Conservation (phyloP, 2,329 filamentous ascomycete genomes). For the Penicillium oxalicum region DNA sequence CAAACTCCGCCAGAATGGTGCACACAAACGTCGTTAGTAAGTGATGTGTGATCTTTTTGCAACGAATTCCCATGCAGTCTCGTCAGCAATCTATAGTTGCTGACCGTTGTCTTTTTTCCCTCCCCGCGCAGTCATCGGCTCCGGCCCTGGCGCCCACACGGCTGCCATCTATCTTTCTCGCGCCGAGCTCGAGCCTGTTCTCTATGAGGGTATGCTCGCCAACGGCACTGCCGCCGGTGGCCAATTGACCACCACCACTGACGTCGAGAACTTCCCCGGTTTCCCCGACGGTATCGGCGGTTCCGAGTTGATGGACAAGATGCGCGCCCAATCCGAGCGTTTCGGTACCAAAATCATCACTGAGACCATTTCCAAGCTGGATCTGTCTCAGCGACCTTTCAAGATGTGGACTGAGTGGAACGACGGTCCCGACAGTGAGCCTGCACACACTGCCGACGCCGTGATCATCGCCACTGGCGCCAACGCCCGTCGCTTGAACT, state of each 20-base stretch:
- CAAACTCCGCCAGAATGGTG: constrained; percentile 56
- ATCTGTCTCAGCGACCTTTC: constrained; percentile 79
- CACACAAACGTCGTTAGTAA: constrained; percentile 87
- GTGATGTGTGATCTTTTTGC: constrained; percentile 34
- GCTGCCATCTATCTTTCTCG: constrained; percentile 93
- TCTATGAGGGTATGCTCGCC: constrained; percentile 97
- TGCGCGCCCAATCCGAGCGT: constrained; percentile 82
- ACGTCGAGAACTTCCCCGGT: constrained; percentile 96
- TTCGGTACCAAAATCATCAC: constrained; percentile 92
- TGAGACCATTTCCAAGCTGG: constrained; percentile 85
- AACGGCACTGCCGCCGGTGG: constrained; percentile 94
- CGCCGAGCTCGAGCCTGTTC: constrained; percentile 86
- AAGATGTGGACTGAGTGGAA: constrained; percentile 88
- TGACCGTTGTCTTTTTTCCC: constrained; percentile 8
- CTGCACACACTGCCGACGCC: constrained; percentile 77
- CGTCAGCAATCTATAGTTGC: constrained; percentile 7
- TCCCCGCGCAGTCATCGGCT: constrained; percentile 63
- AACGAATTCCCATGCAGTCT: constrained; percentile 5
- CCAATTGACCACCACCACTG: constrained; percentile 95
- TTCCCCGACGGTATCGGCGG: constrained; percentile 89
- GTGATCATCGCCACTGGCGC: constrained; percentile 94
- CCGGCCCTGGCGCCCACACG: constrained; percentile 94
- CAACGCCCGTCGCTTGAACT: constrained; percentile 74
- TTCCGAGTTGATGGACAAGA: constrained; percentile 84
- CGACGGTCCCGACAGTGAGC: constrained; percentile 62